Evolutionary conservation across 768 basidiomycete species (phyloP), one percentile per base, ranked within the genome.

Genomic region (Pisolithus albus): DNA sequence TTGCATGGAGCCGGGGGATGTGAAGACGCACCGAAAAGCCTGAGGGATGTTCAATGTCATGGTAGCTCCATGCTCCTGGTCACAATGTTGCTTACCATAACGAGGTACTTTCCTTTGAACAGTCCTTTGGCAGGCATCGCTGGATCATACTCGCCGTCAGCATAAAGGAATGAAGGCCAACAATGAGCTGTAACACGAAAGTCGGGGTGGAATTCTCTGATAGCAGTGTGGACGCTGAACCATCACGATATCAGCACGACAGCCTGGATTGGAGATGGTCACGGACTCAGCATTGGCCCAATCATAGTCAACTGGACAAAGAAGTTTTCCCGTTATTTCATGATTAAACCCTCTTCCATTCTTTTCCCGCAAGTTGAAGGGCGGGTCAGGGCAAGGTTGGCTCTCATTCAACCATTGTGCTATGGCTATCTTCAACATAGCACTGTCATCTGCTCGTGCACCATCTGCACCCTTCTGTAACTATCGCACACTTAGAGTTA

Each of bases 21-120:
- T 61, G 38, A 62, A 61, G 9, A 60, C 47, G 16, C 45, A 55
- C 46, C 47, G 55, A 39, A 54, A 60, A 1, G 59, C 53, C 64
- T 63, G 19, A 13, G 36, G 9, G 62, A 15, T 5, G 11, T 18
- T 21, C 7, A 46, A 5, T 24, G 5, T 18, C 30, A n/a, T 2
- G 9, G 19, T 26, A 28, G 6, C n/a, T 18, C n/a, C 5, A 7
- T 8, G 6, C 5, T 24, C 28, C 10, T 30, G 8, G 10, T 10
- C 8, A 30, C 30, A 9, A 8, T 8, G 18, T 7, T 34, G 34
- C 46, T 3, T 6, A 58, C 46, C 39, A 47, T 46, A 7, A 58
- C 7, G 0, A 58, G 32, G 4, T 55, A 10, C 15, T 28, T 34
- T 3, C 47, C 41, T 4, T 40, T 34, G 41, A 58, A 55, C 9